phyloP scores from a whole-genome alignment of 225 moss, liverwort and hornwort genomes.

The Antitrichia curtipendula region DNA sequence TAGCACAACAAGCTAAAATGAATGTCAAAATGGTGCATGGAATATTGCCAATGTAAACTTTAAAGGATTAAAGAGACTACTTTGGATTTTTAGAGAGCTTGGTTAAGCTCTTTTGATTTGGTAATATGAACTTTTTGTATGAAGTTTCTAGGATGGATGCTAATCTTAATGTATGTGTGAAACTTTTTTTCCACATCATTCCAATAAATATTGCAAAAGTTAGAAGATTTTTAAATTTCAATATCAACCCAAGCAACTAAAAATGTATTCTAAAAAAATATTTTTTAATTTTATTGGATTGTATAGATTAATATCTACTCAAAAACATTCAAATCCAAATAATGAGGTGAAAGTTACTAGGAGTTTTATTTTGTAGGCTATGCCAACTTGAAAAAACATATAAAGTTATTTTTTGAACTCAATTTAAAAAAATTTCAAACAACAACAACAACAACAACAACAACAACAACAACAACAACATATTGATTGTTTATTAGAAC shows the following conservation, averaged over 20 bases:
- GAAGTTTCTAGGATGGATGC: too few species aligned
- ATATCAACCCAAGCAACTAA: not conserved
- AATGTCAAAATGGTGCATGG: not conserved
- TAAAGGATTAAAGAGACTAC: too few species aligned
- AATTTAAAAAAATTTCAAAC: not conserved
- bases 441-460: too few species aligned
- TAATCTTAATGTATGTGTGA: too few species aligned
- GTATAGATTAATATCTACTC: not conserved
- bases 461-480: too few species aligned
- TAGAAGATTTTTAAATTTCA: not conserved
- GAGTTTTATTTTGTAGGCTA: not conserved
- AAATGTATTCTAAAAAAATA: not conserved
- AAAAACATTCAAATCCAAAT: not conserved
- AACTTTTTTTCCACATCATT: too few species aligned
- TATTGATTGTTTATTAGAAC: too few species aligned
- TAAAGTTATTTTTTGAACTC: not conserved
- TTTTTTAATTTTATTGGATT: not conserved
- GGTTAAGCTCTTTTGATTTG: fast-evolving
- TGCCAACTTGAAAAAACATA: not conserved
- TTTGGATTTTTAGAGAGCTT: too few species aligned
- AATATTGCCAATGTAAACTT: not conserved
- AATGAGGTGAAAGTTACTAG: not conserved
- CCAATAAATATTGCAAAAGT: not conserved
- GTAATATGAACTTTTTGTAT: too few species aligned
- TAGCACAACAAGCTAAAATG: fast-evolving